These are phyloP conservation scores for Suillus brevipes DNA, from an alignment of 768 basidiomycete genomes.

Conservation along the genomic window DNA sequence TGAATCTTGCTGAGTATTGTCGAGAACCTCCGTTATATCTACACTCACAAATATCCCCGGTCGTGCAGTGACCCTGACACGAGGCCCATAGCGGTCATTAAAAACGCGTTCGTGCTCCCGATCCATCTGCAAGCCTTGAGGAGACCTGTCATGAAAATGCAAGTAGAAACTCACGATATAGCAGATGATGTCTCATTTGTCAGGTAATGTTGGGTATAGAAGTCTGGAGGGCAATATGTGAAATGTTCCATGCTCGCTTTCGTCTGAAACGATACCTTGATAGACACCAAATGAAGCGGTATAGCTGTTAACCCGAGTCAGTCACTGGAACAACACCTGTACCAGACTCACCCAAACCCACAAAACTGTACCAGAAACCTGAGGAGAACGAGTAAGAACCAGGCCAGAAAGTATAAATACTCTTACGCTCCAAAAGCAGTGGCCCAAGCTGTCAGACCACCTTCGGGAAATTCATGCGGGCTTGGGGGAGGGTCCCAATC, in stretches of 20 bases:
- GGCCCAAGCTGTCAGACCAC: neutral
- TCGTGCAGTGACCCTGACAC: neutral
- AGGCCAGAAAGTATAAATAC: neutral
- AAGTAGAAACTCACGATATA: slow-evolving; percentile 2
- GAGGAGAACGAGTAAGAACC: neutral
- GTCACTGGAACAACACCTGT: neutral
- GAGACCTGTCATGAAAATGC: neutral
- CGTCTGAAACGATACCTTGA: neutral
- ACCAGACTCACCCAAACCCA: neutral
- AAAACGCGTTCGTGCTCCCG: neutral
- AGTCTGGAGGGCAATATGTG: neutral
- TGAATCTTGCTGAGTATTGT: neutral
- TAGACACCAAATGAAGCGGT: neutral
- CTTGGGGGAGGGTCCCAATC: neutral
- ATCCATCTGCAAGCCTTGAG: neutral
- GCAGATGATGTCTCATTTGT: neutral
- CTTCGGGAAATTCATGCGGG: neutral
- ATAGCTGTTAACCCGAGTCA: neutral
- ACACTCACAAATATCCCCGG: slow-evolving; percentile 1
- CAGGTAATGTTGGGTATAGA: neutral
- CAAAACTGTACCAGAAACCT: neutral
- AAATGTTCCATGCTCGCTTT: neutral
- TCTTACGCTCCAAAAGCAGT: slow-evolving; percentile 4
- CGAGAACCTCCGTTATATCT: neutral
- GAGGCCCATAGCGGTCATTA: neutral